Percentiles rank a stretch among this genome's conserved stretches.
Evolutionary conservation across 1,284 basidiomycete species (phyloP).

Genomic region (Heliocybe sulcata): DNA sequence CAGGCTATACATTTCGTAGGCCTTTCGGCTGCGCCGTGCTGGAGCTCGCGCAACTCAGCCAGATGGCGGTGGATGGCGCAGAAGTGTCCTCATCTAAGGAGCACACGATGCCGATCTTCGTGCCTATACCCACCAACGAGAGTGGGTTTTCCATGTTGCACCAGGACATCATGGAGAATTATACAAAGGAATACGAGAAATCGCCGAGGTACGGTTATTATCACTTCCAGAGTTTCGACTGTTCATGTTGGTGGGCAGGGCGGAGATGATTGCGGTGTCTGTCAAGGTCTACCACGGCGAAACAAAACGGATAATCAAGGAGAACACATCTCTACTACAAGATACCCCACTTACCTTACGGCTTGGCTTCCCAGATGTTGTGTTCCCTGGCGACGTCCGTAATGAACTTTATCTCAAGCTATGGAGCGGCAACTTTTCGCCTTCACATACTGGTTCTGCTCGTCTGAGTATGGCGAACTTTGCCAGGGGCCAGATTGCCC

Average conservation of each 20-base stretch:
- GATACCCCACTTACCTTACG: constrained; percentile 79
- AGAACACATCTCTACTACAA: constrained; percentile 84
- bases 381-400: constrained; percentile 87
- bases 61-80: constrained; percentile 53
- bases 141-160: constrained; percentile 88
- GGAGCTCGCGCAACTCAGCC: constrained; percentile 74
- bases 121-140: constrained; percentile 65
- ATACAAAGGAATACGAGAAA: constrained; percentile 79
- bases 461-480: constrained; percentile 61
- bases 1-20: constrained; percentile 55
- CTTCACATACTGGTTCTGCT: constrained; percentile 38
- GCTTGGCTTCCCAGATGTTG: constrained; percentile 96
- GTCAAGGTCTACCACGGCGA: constrained; percentile 87
- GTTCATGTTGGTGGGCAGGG: constrained; percentile 34
- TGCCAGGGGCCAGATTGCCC: constrained; percentile 46
- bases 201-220: constrained; percentile 58
- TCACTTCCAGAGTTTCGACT: constrained; percentile 1
- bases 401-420: constrained; percentile 96
- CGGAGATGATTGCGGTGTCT: constrained; percentile 84
- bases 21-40: constrained; percentile 94
- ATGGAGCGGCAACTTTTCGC: constrained; percentile 81
- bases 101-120: constrained; percentile 85
- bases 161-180: constrained; percentile 86
- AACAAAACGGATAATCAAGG: constrained; percentile 64
- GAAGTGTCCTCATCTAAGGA: constrained; percentile 64